Conservation (phyloP, 768 basidiomycete species). For the Trametes elegans region DNA sequence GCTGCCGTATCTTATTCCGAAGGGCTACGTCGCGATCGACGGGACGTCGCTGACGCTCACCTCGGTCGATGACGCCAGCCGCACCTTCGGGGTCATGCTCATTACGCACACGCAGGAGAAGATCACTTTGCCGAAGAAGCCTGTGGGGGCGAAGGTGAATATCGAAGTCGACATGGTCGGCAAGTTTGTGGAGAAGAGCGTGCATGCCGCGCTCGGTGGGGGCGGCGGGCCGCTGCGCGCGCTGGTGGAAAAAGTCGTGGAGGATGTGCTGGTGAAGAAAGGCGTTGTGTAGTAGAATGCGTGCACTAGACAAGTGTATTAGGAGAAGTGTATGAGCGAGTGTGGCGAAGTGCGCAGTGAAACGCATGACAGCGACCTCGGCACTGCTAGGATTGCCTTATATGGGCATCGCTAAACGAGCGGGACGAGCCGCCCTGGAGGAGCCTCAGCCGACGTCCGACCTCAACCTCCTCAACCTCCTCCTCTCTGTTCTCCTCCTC, state of each 20-base stretch:
- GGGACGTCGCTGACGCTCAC: slow-evolving; percentile 93
- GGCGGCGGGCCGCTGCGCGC: slow-evolving; percentile 43
- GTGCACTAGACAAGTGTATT: not conserved
- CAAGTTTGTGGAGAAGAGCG: slow-evolving; percentile 87
- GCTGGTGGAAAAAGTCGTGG: slow-evolving; percentile 58
- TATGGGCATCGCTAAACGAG: slow-evolving; percentile 8
- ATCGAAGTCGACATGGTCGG: slow-evolving; percentile 95
- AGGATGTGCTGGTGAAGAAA: slow-evolving; percentile 49
- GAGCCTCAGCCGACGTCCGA: slow-evolving; percentile 14
- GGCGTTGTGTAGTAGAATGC: slow-evolving; percentile 29
- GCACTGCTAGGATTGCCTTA: slow-evolving; percentile 7
- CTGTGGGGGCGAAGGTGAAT: slow-evolving; percentile 80
- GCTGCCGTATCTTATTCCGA: slow-evolving; percentile 82
- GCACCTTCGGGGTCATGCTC: slow-evolving; percentile 88
- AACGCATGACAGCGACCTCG: not conserved
- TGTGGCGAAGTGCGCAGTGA: too few relatives aligned
- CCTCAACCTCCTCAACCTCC: slow-evolving; percentile 10
- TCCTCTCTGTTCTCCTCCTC: not conserved
- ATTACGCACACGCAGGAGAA: slow-evolving; percentile 92
- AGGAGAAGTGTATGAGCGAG: too few relatives aligned
- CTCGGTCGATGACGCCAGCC: slow-evolving; percentile 57
- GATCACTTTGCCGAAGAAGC: slow-evolving; percentile 77
- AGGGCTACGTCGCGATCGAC: slow-evolving; percentile 94
- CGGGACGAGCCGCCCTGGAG: slow-evolving; percentile 17
- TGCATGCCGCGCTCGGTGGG: slow-evolving; percentile 62